A percentile compares a stretch with the other conserved stretches of the same genome.
These are phyloP conservation scores for Guadua angustifolia DNA, from an alignment of 176 grass and related monocot genomes.

Conservation along the genomic window DNA sequence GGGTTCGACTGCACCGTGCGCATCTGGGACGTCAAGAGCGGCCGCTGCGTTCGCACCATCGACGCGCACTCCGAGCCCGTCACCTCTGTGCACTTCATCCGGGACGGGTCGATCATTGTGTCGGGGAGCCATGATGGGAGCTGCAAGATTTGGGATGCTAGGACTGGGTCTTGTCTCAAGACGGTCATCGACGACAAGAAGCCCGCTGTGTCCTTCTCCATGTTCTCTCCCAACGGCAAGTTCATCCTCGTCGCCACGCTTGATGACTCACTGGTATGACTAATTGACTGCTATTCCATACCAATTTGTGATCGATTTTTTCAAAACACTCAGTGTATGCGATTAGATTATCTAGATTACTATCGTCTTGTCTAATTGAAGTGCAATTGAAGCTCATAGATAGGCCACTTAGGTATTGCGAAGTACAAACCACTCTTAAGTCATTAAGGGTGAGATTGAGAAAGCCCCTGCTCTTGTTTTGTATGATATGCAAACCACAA, in stretches of 20 bases:
- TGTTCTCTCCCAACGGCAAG: not conserved
- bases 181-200: conserved; percentile 81
- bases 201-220: not conserved
- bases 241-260: not conserved
- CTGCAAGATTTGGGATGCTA: conserved; percentile 94
- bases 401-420: not conserved
- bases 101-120: conserved; percentile 89
- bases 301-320: not conserved
- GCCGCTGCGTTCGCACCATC: conserved; percentile 59
- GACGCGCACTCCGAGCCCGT: conserved; percentile 73
- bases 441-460: conserved; percentile 16
- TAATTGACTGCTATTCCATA: conserved; percentile 11
- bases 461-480: not conserved
- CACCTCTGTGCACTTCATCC: conserved; percentile 78
- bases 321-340: not conserved
- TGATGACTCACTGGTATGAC: conserved; percentile 35
- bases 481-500: not conserved
- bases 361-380: not conserved
- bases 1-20: conserved; percentile 80
- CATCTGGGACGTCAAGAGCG: conserved; percentile 79
- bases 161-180: conserved; percentile 58
- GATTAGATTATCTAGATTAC: not conserved
- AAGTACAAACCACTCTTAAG: not conserved
- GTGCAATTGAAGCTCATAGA: not conserved
- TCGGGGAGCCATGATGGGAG: conserved; percentile 84